A percentile compares a stretch with the other conserved stretches of the same genome.
These are phyloP conservation scores for Bipolaris sorokiniana DNA, from an alignment of 2,329 filamentous ascomycete species.

Conservation along the genomic window DNA sequence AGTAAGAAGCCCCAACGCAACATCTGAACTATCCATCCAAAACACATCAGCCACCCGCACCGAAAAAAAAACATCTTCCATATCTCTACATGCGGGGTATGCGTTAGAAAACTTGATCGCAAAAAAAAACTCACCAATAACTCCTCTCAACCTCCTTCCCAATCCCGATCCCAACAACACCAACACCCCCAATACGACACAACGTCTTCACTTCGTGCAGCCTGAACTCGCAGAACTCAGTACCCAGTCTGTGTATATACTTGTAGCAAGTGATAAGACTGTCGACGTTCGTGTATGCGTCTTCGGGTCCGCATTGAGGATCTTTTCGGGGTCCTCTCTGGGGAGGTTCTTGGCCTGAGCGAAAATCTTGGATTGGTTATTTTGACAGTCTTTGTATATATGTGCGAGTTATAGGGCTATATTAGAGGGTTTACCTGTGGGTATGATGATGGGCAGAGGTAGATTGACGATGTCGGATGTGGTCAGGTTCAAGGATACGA, in stretches of 20 bases:
- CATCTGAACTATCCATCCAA: conserved; percentile 3
- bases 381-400: too few species aligned
- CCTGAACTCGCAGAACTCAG: conserved; percentile 7
- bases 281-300: conserved; percentile 19
- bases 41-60: neutral
- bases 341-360: too few species aligned
- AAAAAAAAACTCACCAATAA: conserved; percentile 10
- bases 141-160: neutral
- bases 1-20: conserved; percentile 13
- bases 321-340: too few species aligned
- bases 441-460: neutral
- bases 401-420: too few species aligned
- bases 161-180: neutral
- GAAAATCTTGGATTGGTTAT: neutral
- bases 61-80: neutral
- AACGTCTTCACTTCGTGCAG: conserved; percentile 1
- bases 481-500: conserved; percentile 15
- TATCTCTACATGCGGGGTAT: too few species aligned
- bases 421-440: neutral
- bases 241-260: conserved; percentile 18
- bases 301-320: conserved; percentile 13
- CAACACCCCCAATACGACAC: neutral
- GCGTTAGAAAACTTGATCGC: too few species aligned
- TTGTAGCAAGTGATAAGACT: conserved; percentile 20
- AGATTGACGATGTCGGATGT: conserved; percentile 8